phyloP scores from a whole-genome alignment of 352 stramenopile genomes.

The Pythium inflatum region DNA sequence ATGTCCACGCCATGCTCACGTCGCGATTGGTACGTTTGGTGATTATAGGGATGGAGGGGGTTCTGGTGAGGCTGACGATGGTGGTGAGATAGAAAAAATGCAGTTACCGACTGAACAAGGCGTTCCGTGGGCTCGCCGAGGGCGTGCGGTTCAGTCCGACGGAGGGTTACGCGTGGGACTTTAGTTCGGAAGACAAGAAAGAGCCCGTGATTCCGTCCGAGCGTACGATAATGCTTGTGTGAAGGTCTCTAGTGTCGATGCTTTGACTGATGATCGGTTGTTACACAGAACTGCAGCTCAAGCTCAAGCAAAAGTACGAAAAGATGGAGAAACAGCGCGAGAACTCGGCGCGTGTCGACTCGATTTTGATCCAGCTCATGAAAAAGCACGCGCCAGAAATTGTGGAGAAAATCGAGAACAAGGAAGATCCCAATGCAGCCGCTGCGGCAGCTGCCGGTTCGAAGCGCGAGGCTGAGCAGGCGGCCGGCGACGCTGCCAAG shows the following conservation, averaged over 20 bases:
- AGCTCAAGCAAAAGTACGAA: conserved; percentile 88
- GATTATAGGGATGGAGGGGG: background rate
- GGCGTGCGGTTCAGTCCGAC: conserved; percentile 86
- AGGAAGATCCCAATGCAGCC: conserved; percentile 31
- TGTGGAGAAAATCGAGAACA: conserved; percentile 70
- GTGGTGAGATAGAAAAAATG: conserved; percentile 74
- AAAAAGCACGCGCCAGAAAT: conserved; percentile 88
- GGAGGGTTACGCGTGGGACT: conserved; percentile 88
- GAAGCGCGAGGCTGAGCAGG: conserved; percentile 33
- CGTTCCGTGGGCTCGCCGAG: conserved; percentile 72
- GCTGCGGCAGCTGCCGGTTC: conserved; percentile 3
- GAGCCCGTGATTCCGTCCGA: conserved; percentile 84
- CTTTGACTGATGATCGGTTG: background rate
- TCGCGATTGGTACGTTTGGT: conserved; percentile 70
- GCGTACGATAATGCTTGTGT: conserved; percentile 44
- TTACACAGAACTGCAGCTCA: conserved; percentile 71
- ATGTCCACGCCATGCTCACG: conserved; percentile 88
- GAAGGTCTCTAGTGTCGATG: too few species aligned
- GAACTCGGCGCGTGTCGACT: conserved; percentile 80
- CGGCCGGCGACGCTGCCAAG: conserved; percentile 46
- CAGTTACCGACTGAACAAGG: conserved; percentile 84
- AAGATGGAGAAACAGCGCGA: conserved; percentile 88
- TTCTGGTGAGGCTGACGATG: background rate
- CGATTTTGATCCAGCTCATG: conserved; percentile 84
- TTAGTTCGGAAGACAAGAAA: conserved; percentile 86